phyloP scores from a whole-genome alignment of 306 rosid genomes.

The Dryas drummondii region DNA sequence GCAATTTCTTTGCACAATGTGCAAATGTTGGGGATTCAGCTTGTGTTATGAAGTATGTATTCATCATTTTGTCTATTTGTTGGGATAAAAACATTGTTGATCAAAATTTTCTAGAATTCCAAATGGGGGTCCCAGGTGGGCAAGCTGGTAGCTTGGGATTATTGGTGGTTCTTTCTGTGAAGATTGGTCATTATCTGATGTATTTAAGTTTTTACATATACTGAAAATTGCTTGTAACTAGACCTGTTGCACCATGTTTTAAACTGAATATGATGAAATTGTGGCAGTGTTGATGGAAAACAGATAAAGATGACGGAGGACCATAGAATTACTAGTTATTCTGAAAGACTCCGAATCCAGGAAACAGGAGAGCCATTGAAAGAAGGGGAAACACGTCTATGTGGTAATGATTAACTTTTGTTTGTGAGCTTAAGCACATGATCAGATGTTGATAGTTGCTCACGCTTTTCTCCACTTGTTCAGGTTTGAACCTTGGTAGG shows the following conservation, averaged over 20 bases:
- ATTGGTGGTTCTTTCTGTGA: neutral
- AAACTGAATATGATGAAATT: constrained; percentile 17
- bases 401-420: constrained; percentile 47
- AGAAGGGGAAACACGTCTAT: constrained; percentile 89
- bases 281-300: constrained; percentile 71
- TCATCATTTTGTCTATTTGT: constrained; percentile 18
- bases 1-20: constrained; percentile 79
- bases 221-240: neutral
- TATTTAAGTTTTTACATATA: neutral
- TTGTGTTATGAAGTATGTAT: constrained; percentile 74
- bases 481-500: constrained; percentile 94
- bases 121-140: neutral
- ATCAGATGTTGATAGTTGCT: constrained; percentile 26
- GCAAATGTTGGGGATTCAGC: constrained; percentile 97
- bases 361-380: constrained; percentile 76
- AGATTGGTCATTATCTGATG: neutral
- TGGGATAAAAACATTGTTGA: constrained; percentile 13
- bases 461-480: constrained; percentile 29
- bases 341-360: constrained; percentile 76
- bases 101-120: neutral
- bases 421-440: constrained; percentile 3
- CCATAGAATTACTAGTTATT: constrained; percentile 66
- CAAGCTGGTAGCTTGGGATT: neutral
- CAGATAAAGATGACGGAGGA: constrained; percentile 84
- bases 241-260: neutral